phyloP scores from a whole-genome alignment of 1,139 yeast species.

The Geotrichum bryndzae region DNA sequence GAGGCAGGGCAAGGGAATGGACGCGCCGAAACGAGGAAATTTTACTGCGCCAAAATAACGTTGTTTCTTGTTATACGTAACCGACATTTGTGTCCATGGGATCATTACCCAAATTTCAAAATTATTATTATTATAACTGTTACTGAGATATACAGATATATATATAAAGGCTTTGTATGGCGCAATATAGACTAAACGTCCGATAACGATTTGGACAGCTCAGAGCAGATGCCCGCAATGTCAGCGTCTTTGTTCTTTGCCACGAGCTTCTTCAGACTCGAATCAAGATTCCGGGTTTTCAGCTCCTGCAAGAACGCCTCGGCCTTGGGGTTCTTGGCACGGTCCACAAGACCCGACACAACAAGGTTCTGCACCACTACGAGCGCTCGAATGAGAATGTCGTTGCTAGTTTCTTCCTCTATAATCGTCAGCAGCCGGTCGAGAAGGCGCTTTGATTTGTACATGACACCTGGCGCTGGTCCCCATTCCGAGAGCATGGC shows the following conservation, averaged over 20 bases:
- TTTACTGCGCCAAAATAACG: not conserved
- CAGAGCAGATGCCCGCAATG: conserved; percentile 6
- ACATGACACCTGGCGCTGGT: conserved; percentile 29
- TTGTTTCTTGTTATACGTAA: not conserved
- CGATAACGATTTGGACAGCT: conserved; percentile 2
- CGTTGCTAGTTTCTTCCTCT: conserved; percentile 12
- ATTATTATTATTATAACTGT: no score
- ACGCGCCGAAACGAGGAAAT: not conserved
- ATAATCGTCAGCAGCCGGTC: conserved; percentile 26
- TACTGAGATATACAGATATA: no score
- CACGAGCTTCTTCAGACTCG: conserved; percentile 5
- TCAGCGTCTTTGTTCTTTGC: conserved; percentile 11
- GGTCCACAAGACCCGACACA: not conserved
- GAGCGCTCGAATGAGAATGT: conserved; percentile 11
- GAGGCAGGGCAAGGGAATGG: not conserved
- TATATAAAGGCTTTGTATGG: no score
- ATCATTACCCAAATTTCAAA: no score
- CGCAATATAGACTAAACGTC: not conserved
- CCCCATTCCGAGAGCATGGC: conserved; percentile 39
- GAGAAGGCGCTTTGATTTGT: conserved; percentile 21
- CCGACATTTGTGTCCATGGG: no score
- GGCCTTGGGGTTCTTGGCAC: not conserved
- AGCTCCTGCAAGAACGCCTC: not conserved
- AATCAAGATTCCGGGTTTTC: not conserved
- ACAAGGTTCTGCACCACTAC: conserved; percentile 7